phyloP scores from a whole-genome alignment of 768 basidiomycete genomes.

The Daedalea quercina region DNA sequence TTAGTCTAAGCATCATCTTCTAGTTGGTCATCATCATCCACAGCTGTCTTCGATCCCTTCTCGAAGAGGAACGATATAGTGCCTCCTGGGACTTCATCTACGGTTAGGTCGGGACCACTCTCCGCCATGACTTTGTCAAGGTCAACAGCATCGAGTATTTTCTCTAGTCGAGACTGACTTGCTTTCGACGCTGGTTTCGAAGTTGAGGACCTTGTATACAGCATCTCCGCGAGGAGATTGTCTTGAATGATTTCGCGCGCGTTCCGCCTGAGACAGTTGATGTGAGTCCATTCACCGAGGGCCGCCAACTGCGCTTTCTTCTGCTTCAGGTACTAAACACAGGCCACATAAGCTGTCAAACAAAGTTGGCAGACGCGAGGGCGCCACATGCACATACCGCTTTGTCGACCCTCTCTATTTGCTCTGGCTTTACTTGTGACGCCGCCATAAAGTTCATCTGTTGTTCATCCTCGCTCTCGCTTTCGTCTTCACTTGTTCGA shows the following conservation, averaged over 20 bases:
- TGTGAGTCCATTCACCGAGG: slow-evolving; percentile 79
- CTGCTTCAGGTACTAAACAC: slow-evolving; percentile 52
- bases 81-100: slow-evolving; percentile 52
- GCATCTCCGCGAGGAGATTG: slow-evolving; percentile 50
- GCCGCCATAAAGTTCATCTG: slow-evolving; percentile 52
- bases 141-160: slow-evolving; percentile 39
- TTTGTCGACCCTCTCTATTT: slow-evolving; percentile 41
- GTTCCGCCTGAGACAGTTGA: slow-evolving; percentile 55
- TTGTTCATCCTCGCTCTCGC: slow-evolving; percentile 24
- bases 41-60: slow-evolving; percentile 33
- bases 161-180: slow-evolving; percentile 23
- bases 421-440: slow-evolving; percentile 46
- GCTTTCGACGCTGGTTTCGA: slow-evolving; percentile 1
- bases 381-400: slow-evolving; percentile 39
- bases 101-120: slow-evolving; percentile 27
- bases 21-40: slow-evolving; percentile 6
- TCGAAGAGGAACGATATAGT: slow-evolving; percentile 76
- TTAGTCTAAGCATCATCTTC: background rate
- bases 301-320: slow-evolving; percentile 64
- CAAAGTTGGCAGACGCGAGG: background rate
- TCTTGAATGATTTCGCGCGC: slow-evolving; percentile 53
- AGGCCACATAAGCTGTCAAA: background rate
- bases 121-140: slow-evolving; percentile 38
- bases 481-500: background rate
- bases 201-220: slow-evolving; percentile 22